These are phyloP conservation scores for Iberis amara DNA, from an alignment of 441 rosid genomes.

Conservation along the genomic window DNA sequence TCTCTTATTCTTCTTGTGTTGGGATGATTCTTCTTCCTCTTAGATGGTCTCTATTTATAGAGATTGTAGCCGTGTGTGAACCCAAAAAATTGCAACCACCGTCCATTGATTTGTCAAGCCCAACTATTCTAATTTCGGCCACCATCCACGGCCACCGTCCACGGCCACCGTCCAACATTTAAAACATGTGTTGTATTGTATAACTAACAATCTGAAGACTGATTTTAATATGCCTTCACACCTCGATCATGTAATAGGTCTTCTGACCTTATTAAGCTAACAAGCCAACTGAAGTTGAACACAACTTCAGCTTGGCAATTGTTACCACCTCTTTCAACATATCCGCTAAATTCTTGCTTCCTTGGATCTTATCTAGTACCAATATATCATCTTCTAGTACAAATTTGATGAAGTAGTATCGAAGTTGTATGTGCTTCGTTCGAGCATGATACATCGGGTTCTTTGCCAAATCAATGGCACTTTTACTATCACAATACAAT, in stretches of 20 bases:
- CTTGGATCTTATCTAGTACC: neutral
- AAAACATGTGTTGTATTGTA: too few relatives aligned
- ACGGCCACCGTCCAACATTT: too few relatives aligned
- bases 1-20: too few relatives aligned
- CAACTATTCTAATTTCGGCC: too few relatives aligned
- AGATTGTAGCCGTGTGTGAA: too few relatives aligned
- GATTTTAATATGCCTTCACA: conserved; percentile 1
- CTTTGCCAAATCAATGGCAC: neutral
- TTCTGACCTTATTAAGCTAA: neutral
- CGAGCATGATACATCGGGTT: neutral
- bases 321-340: neutral
- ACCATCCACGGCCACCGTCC: too few relatives aligned
- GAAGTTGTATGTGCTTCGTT: neutral
- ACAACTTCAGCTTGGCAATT: neutral
- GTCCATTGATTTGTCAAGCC: too few relatives aligned
- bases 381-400: neutral
- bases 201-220: conserved; percentile 7
- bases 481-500: conserved; percentile 1
- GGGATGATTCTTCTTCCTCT: too few relatives aligned
- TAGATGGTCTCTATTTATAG: too few relatives aligned
- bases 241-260: neutral
- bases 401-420: neutral
- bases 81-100: too few relatives aligned
- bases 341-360: neutral
- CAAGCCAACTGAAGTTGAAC: neutral